Base-by-base conservation (phyloP, 2,329 filamentous ascomycete genomes). In the Phyllosticta citrichinensis region DNA sequence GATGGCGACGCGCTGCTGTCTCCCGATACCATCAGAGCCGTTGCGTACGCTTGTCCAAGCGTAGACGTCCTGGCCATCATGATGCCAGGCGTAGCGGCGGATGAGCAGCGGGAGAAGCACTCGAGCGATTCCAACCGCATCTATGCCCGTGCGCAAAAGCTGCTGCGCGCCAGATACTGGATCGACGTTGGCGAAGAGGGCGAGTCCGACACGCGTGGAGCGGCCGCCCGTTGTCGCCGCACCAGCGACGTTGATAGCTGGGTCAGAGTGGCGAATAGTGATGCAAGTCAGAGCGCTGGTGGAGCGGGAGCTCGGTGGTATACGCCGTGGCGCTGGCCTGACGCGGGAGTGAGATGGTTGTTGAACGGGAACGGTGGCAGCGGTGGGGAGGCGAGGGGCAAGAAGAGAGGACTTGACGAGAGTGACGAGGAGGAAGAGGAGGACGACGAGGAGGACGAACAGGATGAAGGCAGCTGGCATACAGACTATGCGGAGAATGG, bases 161-260 rank as follows among this genome's bases (percentile, higher is more conserved):
- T 79, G 4, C 70, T 82, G 30, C 73, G 76, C 1, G 81, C 83
- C 0, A 80, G 75, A 64, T 87, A 87, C 66, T 88, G 85, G 85
- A 72, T 87, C 19, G 80, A 79, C 0, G 87, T 85, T 25, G 85
- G 88, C 65, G 84, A 87, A 64, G 85, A 87, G 69, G 74, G 81
- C 4, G 87, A 87, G 5, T 5, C 33, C 17, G 70, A 78, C 71
- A 58, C 84, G 83, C 0, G 78, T 77, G 0, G 84, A n/a, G 40
- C 40, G 5, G 40, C 17, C 14, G 14, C 12, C 40, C 17, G 5
- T 2, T 14, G 40, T 5, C 14, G 40, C 14, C 1, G 14, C 40
- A 8, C 17, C 17, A 8, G 12, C 5, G 12, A 47, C 6, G 17
- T 2, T 14, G 40, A 47, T 8, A n/a, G 5, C 5, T 47, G 40